A percentile compares a stretch with the other conserved stretches of the same genome.
Conservation (phyloP, 805 yeast species). For the Saccharomycopsis sp. region DNA sequence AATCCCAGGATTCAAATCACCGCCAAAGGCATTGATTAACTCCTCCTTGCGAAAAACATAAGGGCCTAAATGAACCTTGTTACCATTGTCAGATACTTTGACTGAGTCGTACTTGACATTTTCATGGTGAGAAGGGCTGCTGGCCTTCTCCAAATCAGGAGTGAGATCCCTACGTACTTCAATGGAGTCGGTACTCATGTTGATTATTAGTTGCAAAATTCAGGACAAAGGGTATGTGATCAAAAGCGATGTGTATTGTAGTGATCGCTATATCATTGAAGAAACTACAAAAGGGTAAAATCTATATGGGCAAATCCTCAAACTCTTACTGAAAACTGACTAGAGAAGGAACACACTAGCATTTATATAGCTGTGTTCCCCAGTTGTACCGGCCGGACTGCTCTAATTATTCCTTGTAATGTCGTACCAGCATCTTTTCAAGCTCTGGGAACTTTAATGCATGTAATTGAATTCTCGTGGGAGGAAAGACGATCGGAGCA, state of each 20-base stretch:
- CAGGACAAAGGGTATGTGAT: neutral
- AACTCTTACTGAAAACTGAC: neutral
- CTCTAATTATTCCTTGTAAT: too few relatives aligned
- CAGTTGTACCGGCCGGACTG: too few relatives aligned
- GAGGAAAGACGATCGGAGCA: too few relatives aligned
- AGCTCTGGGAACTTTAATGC: neutral
- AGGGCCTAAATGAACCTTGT: conserved; percentile 27
- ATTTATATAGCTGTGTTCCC: neutral
- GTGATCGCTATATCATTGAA: neutral
- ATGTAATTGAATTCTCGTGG: too few relatives aligned
- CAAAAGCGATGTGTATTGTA: neutral
- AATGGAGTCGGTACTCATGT: neutral
- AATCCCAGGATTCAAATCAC: conserved; percentile 41
- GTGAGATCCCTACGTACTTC: conserved; percentile 14
- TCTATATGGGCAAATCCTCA: neutral
- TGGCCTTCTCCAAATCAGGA: conserved; percentile 19
- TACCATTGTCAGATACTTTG: conserved; percentile 16
- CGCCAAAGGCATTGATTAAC: conserved; percentile 53
- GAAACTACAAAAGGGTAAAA: neutral
- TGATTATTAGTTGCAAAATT: neutral
- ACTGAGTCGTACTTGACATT: conserved; percentile 8
- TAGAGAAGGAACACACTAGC: neutral
- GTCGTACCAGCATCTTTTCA: neutral
- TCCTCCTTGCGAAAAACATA: conserved; percentile 37
- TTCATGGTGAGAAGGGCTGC: conserved; percentile 3